These are phyloP conservation scores for Albatrellus ellisii DNA, from an alignment of 768 basidiomycete species.

Conservation along the genomic window DNA sequence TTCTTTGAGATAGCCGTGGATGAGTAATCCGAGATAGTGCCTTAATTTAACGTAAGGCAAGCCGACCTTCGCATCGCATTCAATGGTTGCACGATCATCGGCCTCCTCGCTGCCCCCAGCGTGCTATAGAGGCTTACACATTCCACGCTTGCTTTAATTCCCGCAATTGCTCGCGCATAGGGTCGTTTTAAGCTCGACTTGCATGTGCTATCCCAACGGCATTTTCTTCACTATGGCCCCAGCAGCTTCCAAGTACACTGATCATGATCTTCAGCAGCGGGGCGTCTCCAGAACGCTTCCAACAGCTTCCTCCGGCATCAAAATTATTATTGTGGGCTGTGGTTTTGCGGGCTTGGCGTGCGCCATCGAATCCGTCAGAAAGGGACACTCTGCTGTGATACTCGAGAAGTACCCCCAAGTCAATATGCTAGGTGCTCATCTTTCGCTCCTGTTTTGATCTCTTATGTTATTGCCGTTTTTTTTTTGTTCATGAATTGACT, in stretches of 20 bases:
- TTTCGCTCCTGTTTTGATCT: not conserved
- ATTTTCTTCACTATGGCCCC: not conserved
- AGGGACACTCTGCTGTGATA: constrained; percentile 15
- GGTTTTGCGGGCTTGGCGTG: constrained; percentile 19
- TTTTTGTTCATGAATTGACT: too few species aligned
- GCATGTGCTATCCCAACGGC: too few species aligned
- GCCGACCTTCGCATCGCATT: too few species aligned
- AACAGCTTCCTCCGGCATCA: constrained; percentile 7
- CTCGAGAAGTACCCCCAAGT: constrained; percentile 15
- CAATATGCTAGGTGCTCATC: constrained; percentile 8
- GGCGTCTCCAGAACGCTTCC: not conserved
- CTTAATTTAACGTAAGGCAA: too few species aligned
- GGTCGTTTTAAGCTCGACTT: too few species aligned
- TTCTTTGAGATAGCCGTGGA: too few species aligned
- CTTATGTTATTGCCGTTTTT: not conserved
- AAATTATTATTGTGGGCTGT: constrained; percentile 16
- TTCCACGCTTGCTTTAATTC: too few species aligned
- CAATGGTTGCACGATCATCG: too few species aligned
- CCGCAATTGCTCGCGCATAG: too few species aligned
- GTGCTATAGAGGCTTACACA: too few species aligned
- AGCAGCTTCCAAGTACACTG: not conserved
- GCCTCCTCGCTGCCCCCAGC: too few species aligned
- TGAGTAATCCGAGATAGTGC: too few species aligned
- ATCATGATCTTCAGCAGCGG: not conserved
- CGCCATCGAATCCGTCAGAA: constrained; percentile 18